Evolutionary conservation across 805 yeast species (phyloP).

Genomic region (Candida schatavii): DNA sequence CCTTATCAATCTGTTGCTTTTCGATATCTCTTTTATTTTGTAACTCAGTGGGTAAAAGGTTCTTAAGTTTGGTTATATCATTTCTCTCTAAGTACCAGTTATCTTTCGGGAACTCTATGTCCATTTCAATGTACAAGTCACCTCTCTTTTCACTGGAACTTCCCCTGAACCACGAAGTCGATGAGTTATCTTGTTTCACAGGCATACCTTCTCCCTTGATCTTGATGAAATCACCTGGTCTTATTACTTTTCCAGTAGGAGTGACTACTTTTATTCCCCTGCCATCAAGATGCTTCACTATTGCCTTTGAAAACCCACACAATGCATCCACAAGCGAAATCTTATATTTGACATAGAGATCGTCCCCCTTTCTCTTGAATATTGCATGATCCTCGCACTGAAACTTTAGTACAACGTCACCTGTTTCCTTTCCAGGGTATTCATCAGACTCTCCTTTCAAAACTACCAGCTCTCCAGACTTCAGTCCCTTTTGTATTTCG

Average conservation of each 20-base stretch:
- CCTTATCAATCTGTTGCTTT: slow-evolving; percentile 22
- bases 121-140: slow-evolving; percentile 66
- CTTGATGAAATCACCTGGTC: slow-evolving; percentile 69
- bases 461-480: slow-evolving; percentile 56
- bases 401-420: slow-evolving; percentile 70
- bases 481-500: slow-evolving; percentile 69
- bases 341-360: slow-evolving; percentile 56
- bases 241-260: slow-evolving; percentile 76
- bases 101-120: slow-evolving; percentile 79
- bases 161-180: slow-evolving; percentile 26
- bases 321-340: slow-evolving; percentile 78
- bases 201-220: slow-evolving; percentile 87
- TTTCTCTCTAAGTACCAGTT: slow-evolving; percentile 78
- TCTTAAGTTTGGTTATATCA: slow-evolving; percentile 54
- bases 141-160: slow-evolving; percentile 42
- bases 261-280: slow-evolving; percentile 63
- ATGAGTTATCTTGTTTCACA: slow-evolving; percentile 23
- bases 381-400: slow-evolving; percentile 45
- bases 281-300: slow-evolving; percentile 76
- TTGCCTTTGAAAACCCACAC: slow-evolving; percentile 70
- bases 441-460: slow-evolving; percentile 76
- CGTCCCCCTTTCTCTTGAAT: slow-evolving; percentile 59
- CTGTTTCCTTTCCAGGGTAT: slow-evolving; percentile 67
- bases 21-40: slow-evolving; percentile 19
- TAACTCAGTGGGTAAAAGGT: slow-evolving; percentile 49